These are phyloP conservation scores for Torulaspora delbrueckii DNA, from an alignment of 805 yeast genomes.

Conservation along the genomic window DNA sequence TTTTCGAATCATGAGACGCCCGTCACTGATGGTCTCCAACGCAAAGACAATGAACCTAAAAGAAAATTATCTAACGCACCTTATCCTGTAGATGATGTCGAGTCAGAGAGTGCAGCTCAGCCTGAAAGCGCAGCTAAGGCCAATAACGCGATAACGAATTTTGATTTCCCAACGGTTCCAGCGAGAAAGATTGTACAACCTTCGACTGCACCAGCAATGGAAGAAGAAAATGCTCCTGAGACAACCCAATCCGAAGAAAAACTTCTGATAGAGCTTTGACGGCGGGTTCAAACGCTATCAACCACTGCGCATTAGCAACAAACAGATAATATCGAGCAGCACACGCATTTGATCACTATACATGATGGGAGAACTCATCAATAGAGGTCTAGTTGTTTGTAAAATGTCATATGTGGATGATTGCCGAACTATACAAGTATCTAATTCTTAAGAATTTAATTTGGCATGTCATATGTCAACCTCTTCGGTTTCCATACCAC, in stretches of 20 bases:
- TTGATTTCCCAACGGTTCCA: constrained; percentile 42
- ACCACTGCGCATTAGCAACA: no score
- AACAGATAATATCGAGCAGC: no score
- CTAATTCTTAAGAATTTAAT: no score
- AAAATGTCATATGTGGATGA: no score
- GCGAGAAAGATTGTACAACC: constrained; percentile 22
- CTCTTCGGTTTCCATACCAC: constrained; percentile 85
- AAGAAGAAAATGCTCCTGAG: constrained; percentile 7
- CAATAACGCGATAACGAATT: constrained; percentile 26
- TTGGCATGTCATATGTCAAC: constrained; percentile 40
- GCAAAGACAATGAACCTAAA: background rate
- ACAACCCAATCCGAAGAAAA: constrained; percentile 20
- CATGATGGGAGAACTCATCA: no score
- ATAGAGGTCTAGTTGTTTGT: no score
- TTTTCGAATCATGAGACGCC: background rate
- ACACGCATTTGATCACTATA: no score
- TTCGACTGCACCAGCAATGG: constrained; percentile 2
- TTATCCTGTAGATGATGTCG: constrained; percentile 20
- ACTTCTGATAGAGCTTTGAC: constrained; percentile 30
- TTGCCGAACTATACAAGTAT: no score
- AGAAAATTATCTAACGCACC: constrained; percentile 14
- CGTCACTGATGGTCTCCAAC: background rate
- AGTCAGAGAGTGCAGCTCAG: background rate
- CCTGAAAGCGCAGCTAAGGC: background rate
- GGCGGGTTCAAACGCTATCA: no score